phyloP scores from a whole-genome alignment of 1,139 yeast species.

The Taphrina deformans region DNA sequence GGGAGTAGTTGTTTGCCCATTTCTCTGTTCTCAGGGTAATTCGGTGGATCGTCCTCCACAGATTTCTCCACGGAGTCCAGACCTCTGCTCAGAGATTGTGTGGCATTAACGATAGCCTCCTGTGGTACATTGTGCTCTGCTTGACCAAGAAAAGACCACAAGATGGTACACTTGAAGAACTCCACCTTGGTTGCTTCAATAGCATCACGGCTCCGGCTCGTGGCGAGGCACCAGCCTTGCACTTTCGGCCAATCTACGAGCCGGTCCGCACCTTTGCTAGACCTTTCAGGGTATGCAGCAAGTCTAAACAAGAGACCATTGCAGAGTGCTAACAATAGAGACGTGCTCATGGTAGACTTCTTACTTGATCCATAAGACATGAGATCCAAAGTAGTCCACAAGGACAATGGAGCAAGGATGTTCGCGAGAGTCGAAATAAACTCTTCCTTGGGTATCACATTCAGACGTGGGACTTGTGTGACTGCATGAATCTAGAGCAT shows the following conservation, averaged over 20 bases:
- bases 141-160: background rate
- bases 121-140: background rate
- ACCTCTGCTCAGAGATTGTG: background rate
- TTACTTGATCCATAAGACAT: background rate
- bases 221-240: slow-evolving; percentile 10
- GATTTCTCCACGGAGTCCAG: background rate
- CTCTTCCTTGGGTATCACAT: background rate
- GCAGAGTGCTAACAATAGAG: background rate
- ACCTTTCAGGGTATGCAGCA: slow-evolving; percentile 5
- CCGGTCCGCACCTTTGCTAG: background rate
- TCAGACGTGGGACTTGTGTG: background rate
- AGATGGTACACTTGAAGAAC: slow-evolving; percentile 1
- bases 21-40: background rate
- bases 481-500: background rate
- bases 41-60: background rate
- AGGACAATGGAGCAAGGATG: background rate
- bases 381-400: background rate
- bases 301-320: slow-evolving; percentile 6
- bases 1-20: background rate
- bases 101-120: background rate
- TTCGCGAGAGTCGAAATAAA: background rate
- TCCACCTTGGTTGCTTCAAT: background rate
- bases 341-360: background rate
- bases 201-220: background rate
- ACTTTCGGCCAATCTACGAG: background rate